Conservation (phyloP, 2,329 filamentous ascomycete genomes). For the Ilyonectria sp. region DNA sequence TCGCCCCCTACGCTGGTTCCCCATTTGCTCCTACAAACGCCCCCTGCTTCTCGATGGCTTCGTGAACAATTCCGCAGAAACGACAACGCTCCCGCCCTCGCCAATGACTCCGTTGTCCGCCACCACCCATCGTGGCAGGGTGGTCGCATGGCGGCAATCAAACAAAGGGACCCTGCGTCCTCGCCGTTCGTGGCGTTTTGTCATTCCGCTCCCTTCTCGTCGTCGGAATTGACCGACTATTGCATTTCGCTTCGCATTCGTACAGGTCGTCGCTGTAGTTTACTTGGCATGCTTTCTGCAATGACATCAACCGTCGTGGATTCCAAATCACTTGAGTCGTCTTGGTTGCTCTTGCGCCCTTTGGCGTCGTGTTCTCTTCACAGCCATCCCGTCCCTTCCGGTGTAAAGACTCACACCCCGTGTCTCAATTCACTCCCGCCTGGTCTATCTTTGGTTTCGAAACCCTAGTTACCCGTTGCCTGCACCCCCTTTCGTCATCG, state of each 20-base stretch:
- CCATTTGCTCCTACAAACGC: no score
- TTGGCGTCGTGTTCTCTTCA: not conserved
- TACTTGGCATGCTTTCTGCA: not conserved
- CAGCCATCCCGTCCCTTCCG: slow-evolving; percentile 6
- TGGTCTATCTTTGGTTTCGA: not conserved
- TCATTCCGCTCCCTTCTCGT: slow-evolving; percentile 12
- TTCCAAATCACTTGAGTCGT: not conserved
- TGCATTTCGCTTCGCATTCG: not conserved
- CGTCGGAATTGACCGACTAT: slow-evolving; percentile 13
- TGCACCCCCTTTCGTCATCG: slow-evolving; percentile 1
- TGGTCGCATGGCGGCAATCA: slow-evolving; percentile 2
- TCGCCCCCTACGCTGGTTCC: not conserved
- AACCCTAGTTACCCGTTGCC: not conserved
- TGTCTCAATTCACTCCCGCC: not conserved
- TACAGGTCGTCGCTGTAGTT: not conserved
- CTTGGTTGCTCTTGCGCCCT: not conserved
- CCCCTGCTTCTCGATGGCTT: slow-evolving; percentile 19
- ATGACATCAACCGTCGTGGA: not conserved
- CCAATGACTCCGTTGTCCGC: not conserved
- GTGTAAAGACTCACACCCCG: not conserved
- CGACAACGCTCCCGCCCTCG: not conserved
- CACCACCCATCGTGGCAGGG: slow-evolving; percentile 2
- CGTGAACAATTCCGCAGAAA: slow-evolving; percentile 12
- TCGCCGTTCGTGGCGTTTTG: slow-evolving; percentile 13
- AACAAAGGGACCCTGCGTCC: slow-evolving; percentile 19